Conservation (phyloP, 2,329 filamentous ascomycete species). For the Cercospora brassicicola region DNA sequence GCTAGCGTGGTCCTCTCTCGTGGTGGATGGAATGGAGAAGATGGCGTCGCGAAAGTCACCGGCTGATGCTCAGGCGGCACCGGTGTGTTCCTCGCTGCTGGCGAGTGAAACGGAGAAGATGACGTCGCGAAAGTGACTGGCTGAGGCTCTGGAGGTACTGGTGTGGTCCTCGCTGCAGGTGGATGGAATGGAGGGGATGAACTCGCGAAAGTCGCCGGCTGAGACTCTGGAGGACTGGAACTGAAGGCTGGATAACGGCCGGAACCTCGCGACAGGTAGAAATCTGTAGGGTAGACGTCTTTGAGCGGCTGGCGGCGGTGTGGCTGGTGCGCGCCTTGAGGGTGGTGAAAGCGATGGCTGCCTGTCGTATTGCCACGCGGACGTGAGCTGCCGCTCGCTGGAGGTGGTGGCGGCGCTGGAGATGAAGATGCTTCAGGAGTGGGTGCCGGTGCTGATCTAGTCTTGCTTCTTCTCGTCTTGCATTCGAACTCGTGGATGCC, state of each 20-base stretch:
- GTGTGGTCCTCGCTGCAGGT: neutral
- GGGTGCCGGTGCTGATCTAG: neutral
- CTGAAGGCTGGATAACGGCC: constrained; percentile 4
- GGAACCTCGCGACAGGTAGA: neutral
- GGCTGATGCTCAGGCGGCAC: neutral
- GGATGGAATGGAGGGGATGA: neutral
- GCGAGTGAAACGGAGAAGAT: too few relatives aligned
- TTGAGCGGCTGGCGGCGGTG: neutral
- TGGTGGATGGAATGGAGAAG: neutral
- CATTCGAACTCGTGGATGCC: constrained; percentile 4
- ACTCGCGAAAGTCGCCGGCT: neutral
- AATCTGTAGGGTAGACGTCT: constrained; percentile 1
- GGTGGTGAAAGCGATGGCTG: neutral
- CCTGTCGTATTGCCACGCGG: neutral
- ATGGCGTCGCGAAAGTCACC: neutral
- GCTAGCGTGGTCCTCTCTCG: neutral
- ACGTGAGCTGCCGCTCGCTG: neutral
- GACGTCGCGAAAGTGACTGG: neutral
- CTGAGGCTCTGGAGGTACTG: neutral
- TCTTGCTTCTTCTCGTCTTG: neutral
- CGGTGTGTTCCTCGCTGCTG: neutral
- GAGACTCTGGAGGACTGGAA: neutral
- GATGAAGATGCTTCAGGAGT: neutral
- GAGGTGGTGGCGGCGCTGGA: neutral
- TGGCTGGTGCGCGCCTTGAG: neutral